These are phyloP conservation scores for Neoarthrinium moseri DNA, from an alignment of 2,329 filamentous ascomycete species.

Conservation along the genomic window DNA sequence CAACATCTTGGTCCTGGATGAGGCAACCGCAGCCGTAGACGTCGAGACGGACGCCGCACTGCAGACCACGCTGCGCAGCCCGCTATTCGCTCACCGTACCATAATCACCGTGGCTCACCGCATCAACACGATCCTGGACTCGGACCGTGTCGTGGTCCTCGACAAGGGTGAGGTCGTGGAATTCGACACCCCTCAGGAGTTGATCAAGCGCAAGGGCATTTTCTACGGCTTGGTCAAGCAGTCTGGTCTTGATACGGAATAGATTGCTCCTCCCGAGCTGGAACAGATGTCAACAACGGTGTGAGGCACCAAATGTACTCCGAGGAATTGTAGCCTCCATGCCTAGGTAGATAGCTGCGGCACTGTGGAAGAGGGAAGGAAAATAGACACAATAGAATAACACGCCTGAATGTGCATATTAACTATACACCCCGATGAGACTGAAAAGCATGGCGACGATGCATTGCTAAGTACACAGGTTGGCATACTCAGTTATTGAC, in stretches of 20 bases:
- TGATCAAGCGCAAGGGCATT: slow-evolving; percentile 72
- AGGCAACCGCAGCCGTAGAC: slow-evolving; percentile 81
- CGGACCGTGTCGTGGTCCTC: slow-evolving; percentile 88
- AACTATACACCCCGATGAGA: too few species aligned
- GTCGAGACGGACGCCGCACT: slow-evolving; percentile 67
- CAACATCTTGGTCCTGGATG: slow-evolving; percentile 95
- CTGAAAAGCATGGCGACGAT: too few species aligned
- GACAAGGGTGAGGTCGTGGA: slow-evolving; percentile 88
- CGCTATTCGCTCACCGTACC: slow-evolving; percentile 81
- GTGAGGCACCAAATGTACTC: too few species aligned
- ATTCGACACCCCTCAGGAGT: slow-evolving; percentile 80
- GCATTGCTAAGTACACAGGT: too few species aligned
- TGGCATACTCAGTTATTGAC: too few species aligned
- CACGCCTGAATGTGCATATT: too few species aligned
- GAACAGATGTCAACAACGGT: too few species aligned
- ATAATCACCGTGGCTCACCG: slow-evolving; percentile 98
- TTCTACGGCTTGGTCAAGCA: slow-evolving; percentile 93
- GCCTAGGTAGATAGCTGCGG: too few species aligned
- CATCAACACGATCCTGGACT: slow-evolving; percentile 93
- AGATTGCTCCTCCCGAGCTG: too few species aligned
- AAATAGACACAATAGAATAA: too few species aligned
- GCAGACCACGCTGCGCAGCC: slow-evolving; percentile 61
- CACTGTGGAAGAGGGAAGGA: too few species aligned
- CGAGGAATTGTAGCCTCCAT: too few species aligned
- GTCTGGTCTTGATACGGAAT: slow-evolving; percentile 67